Conservation (phyloP, 345 rosid species). For the Lepidium sativum region DNA sequence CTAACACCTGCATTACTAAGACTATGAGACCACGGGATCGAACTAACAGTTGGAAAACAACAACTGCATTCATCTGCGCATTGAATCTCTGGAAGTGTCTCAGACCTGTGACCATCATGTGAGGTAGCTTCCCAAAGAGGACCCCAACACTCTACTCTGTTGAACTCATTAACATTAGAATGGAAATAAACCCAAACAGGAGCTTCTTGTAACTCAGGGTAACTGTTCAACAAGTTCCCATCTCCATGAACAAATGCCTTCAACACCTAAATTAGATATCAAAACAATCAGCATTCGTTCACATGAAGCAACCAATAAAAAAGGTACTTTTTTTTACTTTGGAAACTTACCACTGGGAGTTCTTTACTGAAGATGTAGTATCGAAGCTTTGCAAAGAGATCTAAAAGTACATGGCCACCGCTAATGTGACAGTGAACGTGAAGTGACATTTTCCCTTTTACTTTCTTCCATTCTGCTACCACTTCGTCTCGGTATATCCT, state of each 20-base stretch:
- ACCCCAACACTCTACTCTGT: conserved; percentile 87
- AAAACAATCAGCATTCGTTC: not conserved
- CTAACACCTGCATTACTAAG: not conserved
- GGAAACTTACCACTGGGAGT: conserved; percentile 69
- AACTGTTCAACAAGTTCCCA: conserved; percentile 54
- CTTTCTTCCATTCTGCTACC: conserved; percentile 98
- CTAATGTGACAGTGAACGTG: conserved; percentile 98
- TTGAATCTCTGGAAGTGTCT: not conserved
- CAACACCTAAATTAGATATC: conserved; percentile 40
- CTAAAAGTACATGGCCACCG: conserved; percentile 84
- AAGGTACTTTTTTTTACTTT: not conserved
- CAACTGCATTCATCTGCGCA: conserved; percentile 43
- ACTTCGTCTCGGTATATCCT: conserved; percentile 85
- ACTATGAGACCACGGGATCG: conserved; percentile 41
- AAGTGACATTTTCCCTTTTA: conserved; percentile 83
- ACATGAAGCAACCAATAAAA: not conserved
- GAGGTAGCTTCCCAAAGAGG: conserved; percentile 52
- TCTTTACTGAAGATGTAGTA: conserved; percentile 90
- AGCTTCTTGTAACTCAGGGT: conserved; percentile 81
- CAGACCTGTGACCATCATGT: conserved; percentile 17
- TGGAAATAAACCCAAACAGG: conserved; percentile 90
- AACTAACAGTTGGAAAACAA: conserved; percentile 56
- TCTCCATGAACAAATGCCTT: conserved; percentile 89
- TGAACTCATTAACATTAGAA: conserved; percentile 72
- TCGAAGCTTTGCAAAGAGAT: conserved; percentile 59